Conservation (phyloP, 2,329 filamentous ascomycete genomes). For the Aureobasidium melanogenum region DNA sequence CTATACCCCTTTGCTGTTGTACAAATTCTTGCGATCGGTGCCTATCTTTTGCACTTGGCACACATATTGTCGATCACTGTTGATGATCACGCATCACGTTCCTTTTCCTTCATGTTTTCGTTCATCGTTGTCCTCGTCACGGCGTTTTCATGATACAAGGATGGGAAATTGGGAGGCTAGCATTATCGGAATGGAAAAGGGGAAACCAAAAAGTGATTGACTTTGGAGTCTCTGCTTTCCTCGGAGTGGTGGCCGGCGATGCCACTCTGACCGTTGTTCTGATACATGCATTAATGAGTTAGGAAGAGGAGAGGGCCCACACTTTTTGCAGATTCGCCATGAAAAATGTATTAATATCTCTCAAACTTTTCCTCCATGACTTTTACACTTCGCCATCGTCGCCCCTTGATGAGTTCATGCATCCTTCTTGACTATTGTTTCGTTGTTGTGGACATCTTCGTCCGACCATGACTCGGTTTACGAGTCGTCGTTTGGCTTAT, state of each 20-base stretch:
- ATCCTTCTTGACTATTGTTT: not conserved
- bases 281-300: not conserved
- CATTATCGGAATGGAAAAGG: not conserved
- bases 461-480: not conserved
- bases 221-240: not conserved
- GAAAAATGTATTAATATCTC: not conserved
- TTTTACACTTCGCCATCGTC: not conserved
- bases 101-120: not conserved
- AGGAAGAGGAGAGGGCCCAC: not conserved
- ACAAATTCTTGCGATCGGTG: not conserved
- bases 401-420: not conserved
- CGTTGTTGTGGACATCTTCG: not conserved
- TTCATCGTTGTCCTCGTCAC: not conserved
- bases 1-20: conserved; percentile 8
- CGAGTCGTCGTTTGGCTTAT: not conserved
- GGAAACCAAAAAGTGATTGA: not conserved
- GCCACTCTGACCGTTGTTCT: not conserved
- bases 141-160: not conserved
- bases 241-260: not conserved
- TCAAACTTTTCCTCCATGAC: not conserved
- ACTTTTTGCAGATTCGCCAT: not conserved
- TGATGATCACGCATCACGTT: not conserved
- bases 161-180: not conserved
- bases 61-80: not conserved
- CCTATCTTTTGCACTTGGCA: not conserved